Evolutionary conservation across 768 basidiomycete genomes (phyloP).

Genomic region (Stropharia rugosoannulata): DNA sequence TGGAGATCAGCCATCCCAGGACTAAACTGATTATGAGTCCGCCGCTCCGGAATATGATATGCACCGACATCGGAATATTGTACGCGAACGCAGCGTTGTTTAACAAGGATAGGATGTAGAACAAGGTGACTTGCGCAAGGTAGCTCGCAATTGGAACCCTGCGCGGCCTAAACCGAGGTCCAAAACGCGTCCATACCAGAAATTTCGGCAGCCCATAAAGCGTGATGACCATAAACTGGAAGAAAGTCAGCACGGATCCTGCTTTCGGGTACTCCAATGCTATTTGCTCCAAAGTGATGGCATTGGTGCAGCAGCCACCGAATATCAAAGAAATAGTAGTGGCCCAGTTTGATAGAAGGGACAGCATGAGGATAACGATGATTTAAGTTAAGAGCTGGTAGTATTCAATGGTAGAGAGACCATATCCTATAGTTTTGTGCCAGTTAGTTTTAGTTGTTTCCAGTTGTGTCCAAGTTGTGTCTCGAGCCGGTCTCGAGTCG

Average conservation of each 20-base stretch:
- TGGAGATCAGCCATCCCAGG: slow-evolving; percentile 67
- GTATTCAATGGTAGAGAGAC: background rate
- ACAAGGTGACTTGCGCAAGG: slow-evolving; percentile 77
- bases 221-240: slow-evolving; percentile 80
- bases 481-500: no score
- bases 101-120: slow-evolving; percentile 74
- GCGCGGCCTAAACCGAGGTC: slow-evolving; percentile 58
- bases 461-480: no score
- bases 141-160: slow-evolving; percentile 74
- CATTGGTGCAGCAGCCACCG: slow-evolving; percentile 92
- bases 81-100: slow-evolving; percentile 93
- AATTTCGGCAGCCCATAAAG: slow-evolving; percentile 71
- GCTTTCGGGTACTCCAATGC: slow-evolving; percentile 66
- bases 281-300: slow-evolving; percentile 72
- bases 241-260: slow-evolving; percentile 84
- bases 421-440: no score
- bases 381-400: background rate
- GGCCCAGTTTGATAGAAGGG: slow-evolving; percentile 43
- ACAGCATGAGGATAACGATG: slow-evolving; percentile 11
- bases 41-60: slow-evolving; percentile 92
- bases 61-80: slow-evolving; percentile 85
- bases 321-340: slow-evolving; percentile 75
- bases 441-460: no score
- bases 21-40: slow-evolving; percentile 84
- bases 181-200: slow-evolving; percentile 45